Evolutionary conservation across 2,329 filamentous ascomycete species (phyloP).

Genomic region (Pseudogymnoascus sp.): DNA sequence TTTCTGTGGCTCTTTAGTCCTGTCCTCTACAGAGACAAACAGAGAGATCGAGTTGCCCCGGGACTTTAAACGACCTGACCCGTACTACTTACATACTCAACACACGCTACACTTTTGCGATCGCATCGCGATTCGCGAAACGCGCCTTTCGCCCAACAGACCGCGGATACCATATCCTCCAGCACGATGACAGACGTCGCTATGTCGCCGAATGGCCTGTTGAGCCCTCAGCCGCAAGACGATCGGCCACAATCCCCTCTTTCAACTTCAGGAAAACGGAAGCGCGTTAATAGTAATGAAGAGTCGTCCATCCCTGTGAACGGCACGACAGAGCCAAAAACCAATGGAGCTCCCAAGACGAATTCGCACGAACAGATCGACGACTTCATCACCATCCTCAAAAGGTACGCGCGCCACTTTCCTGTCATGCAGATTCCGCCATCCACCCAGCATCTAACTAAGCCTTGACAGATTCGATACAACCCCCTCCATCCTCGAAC

Average conservation of each 20-base stretch:
- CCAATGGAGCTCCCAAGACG: slow-evolving; percentile 22
- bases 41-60: background rate
- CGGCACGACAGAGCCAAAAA: slow-evolving; percentile 19
- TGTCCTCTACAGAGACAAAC: background rate
- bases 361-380: slow-evolving; percentile 29
- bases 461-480: slow-evolving; percentile 42
- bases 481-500: slow-evolving; percentile 45
- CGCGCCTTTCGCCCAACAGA: slow-evolving; percentile 11
- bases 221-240: slow-evolving; percentile 28
- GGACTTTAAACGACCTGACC: background rate
- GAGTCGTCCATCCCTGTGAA: slow-evolving; percentile 21
- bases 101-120: slow-evolving; percentile 12
- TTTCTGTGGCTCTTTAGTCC: background rate
- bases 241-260: slow-evolving; percentile 18
- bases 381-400: slow-evolving; percentile 36
- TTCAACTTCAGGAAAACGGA: slow-evolving; percentile 40
- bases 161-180: slow-evolving; percentile 10
- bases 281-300: slow-evolving; percentile 45
- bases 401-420: slow-evolving; percentile 32
- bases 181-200: slow-evolving; percentile 14
- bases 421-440: background rate
- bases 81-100: background rate
- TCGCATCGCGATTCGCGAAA: slow-evolving; percentile 18
- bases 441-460: background rate
- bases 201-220: slow-evolving; percentile 34